These are phyloP conservation scores for Solanum hybrid DNA, from an alignment of 305 asterid genomes.

Conservation along the genomic window DNA sequence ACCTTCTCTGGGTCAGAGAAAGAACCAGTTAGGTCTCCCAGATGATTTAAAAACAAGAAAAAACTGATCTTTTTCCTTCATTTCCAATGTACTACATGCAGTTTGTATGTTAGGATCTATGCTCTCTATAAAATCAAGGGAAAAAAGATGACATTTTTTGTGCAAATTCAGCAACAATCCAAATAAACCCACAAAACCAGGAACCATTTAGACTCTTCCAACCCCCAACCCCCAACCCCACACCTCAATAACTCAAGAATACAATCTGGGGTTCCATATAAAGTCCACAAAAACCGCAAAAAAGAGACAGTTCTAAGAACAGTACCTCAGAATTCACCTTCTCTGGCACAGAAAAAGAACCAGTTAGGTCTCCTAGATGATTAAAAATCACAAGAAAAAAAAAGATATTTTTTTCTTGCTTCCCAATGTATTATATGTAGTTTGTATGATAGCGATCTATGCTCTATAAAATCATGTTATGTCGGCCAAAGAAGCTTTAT, in stretches of 20 bases:
- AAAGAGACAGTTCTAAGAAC: not conserved
- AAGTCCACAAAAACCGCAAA: not conserved
- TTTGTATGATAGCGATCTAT: not conserved
- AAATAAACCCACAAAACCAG: not conserved
- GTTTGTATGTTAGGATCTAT: not conserved
- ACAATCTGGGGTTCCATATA: not conserved
- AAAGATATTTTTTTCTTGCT: not conserved
- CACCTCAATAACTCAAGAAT: not conserved
- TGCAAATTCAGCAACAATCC: not conserved
- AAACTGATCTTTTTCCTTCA: not conserved
- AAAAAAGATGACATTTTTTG: not conserved
- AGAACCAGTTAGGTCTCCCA: not conserved
- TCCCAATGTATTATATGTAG: not conserved
- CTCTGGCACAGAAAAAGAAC: not conserved
- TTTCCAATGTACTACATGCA: not conserved
- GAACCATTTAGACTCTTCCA: not conserved
- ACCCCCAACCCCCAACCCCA: not conserved
- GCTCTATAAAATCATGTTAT: not conserved
- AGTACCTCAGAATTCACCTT: not conserved
- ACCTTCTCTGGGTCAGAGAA: not conserved
- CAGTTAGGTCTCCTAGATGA: not conserved
- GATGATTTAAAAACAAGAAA: not conserved
- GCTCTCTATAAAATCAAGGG: not conserved
- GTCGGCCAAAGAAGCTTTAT: not conserved
- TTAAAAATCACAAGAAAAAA: not conserved